Evolutionary conservation across 2,329 filamentous ascomycete species (phyloP), one percentile per base, ranked within the genome.

Genomic region (Sporothrix variecibatus): DNA sequence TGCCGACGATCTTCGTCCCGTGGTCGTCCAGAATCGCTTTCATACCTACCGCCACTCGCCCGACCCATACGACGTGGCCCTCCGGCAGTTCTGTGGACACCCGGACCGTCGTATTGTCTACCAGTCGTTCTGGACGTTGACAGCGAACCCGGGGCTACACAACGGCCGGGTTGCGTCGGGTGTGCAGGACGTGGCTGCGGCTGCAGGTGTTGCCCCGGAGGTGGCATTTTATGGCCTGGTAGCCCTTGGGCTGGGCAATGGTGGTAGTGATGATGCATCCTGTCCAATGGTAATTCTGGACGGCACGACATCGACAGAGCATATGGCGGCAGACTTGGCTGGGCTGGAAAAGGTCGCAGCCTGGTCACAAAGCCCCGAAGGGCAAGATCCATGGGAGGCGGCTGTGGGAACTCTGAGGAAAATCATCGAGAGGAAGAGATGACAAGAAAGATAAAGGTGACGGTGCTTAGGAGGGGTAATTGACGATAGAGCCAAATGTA

Each of bases 21-120:
- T 87, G 1, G 87, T 94, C 1, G 90, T 95, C 5, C 93, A 96
- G 82, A 95, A 96, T 79, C 87, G 92, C 1, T 94, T 96, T 82
- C 88, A 77, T 62, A 91, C 79, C 81, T 83, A 1, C 82, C 83
- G 1, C 92, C 89, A 0, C 79, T 80, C n/a, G 23, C 56, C 40
- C 11, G 72, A 74, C 53, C 65, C 56, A 2, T 92, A 88, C 77
- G 93, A 95, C 76, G 82, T 83, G 0, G 82, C 83, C 0, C 81
- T 95, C 20, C 87, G 93, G 28, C 81, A 83, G 0, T 86, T 84
- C 75, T 88, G 75, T 85, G 81, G 82, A n/a, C 77, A 80, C 23
- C 34, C 38, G 20, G 17, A 75, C 40, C 69, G 11, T 23, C 74
- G 77, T 11, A 83, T 87, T 73, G 78, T 82, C 17, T 89, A 87